Evolutionary conservation across 352 stramenopile genomes (phyloP).

Genomic region (Pythium rhizo-oryzae): DNA sequence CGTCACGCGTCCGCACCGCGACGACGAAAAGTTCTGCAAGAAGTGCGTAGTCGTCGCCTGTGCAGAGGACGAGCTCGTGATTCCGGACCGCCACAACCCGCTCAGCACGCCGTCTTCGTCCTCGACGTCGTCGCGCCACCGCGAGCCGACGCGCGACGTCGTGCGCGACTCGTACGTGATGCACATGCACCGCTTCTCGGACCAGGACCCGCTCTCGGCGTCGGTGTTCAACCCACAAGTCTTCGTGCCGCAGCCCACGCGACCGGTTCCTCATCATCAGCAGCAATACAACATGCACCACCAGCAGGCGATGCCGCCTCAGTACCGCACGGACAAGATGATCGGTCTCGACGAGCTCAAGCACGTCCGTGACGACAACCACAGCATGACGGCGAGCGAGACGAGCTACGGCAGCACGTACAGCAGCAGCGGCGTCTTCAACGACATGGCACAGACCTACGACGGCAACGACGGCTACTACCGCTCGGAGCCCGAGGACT

Average conservation of each 20-base stretch:
- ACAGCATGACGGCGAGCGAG: constrained; percentile 23
- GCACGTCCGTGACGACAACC: constrained; percentile 22
- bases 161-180: constrained; percentile 19
- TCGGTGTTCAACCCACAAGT: constrained; percentile 14
- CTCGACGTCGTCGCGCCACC: constrained; percentile 35
- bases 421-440: constrained; percentile 20
- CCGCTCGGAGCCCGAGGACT: constrained; percentile 11
- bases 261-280: not conserved
- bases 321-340: constrained; percentile 10
- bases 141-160: constrained; percentile 18
- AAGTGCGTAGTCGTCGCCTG: constrained; percentile 69
- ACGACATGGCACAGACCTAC: constrained; percentile 12
- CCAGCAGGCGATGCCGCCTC: constrained; percentile 1
- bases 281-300: not conserved
- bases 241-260: not conserved
- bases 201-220: constrained; percentile 11
- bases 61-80: constrained; percentile 35
- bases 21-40: constrained; percentile 74
- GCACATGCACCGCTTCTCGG: constrained; percentile 6
- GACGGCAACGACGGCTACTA: constrained; percentile 14
- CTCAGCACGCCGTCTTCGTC: constrained; percentile 17
- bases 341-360: constrained; percentile 19
- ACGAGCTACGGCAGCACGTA: constrained; percentile 24
- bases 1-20: constrained; percentile 43
- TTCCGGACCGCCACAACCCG: constrained; percentile 28